Base-by-base conservation (phyloP, 306 rosid species). In the Cucurbita moschata region DNA sequence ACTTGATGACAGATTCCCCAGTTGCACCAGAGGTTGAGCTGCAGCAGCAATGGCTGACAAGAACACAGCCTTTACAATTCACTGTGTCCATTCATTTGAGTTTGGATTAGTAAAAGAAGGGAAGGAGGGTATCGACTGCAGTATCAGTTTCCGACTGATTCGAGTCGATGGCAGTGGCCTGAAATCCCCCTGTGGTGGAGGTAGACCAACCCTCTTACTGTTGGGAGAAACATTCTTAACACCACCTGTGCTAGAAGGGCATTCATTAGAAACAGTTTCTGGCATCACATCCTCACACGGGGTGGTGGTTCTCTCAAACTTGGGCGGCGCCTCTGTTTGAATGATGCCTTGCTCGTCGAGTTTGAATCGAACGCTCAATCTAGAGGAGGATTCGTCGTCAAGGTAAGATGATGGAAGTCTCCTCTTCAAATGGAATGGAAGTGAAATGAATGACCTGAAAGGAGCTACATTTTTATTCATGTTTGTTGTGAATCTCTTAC, bases 181-280 rank as follows among this genome's bases (percentile, higher is more conserved):
- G 35, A 79, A 75, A 55, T 84, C 78, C 55, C 84, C 74, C 11
- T 79, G 84, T 2, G 92, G 96, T 58, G 92, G 89, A 43, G 87
- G 74, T 70, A 70, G 6, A 35, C 30, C 81, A 72, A 92, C 82
- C 85, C 97, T 89, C 83, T 92, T 92, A 77, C 96, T 83, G 81
- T 89, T 92, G 4, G 97, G 96, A 77, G 97, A 91, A 80, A 85
- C 79, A 19, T 87, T 87, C 83, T 87, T 89, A 71, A 91, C 72
- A 49, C 87, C 87, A 49, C 87, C 87, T 0, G 89, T 49, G 60
- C 38, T 69, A 4, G 97, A 83, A 71, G 93, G 77, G 75, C 91
- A 78, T 40, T 82, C 86, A 42, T 66, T 82, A 4, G 76, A 73
- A 23, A 87, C 84, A 75, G 80, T 79, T 56, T 85, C 96, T 0